Evolutionary conservation across 331 rosid species (phyloP).

Genomic region (Rhamnella rubrinervis): DNA sequence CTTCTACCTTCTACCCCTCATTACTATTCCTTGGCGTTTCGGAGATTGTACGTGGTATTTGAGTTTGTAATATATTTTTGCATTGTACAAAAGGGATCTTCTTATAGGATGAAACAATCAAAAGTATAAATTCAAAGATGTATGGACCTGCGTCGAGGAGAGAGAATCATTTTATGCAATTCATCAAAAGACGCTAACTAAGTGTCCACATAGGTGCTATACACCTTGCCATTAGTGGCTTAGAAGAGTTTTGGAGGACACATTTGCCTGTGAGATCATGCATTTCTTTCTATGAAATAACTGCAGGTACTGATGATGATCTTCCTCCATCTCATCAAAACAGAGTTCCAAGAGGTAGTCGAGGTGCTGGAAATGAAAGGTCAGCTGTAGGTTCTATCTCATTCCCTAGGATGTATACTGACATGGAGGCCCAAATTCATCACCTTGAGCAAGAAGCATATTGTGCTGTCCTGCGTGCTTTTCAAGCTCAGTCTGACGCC

Average conservation of each 20-base stretch:
- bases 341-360: conserved; percentile 53
- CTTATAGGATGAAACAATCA: background rate
- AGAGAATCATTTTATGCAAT: no score
- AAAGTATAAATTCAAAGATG: background rate
- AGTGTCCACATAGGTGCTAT: background rate
- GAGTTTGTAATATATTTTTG: no score
- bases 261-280: conserved; percentile 24
- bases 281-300: conserved; percentile 34
- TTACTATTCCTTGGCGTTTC: no score
- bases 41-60: no score
- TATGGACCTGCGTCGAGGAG: background rate
- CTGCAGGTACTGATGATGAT: conserved; percentile 64
- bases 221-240: background rate
- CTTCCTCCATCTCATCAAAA: conserved; percentile 60
- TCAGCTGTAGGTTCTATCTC: conserved; percentile 54
- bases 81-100: no score
- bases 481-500: conserved; percentile 95
- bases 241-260: conserved; percentile 13
- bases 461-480: conserved; percentile 89
- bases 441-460: conserved; percentile 93
- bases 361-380: conserved; percentile 36
- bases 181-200: background rate
- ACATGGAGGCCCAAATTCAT: conserved; percentile 94
- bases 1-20: no score
- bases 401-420: conserved; percentile 39